Conservation (phyloP, 805 yeast genomes). For the Maudiozyma serrabonitensis region DNA sequence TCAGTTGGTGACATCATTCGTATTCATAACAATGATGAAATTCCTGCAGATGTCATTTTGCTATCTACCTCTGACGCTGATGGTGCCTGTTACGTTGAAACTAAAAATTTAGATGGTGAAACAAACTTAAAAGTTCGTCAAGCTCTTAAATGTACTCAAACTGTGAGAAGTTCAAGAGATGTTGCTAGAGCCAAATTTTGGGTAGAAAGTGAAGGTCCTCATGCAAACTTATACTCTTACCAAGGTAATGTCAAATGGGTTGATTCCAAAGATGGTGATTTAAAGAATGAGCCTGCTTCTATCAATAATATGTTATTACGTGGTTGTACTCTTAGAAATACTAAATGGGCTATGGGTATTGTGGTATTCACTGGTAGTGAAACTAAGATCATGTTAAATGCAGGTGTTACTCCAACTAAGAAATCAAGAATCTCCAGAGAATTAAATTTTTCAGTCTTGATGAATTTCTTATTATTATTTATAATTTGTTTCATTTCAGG, state of each 20-base stretch:
- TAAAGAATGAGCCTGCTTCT: constrained; percentile 50
- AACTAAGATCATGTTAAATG: constrained; percentile 71
- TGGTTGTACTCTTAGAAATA: constrained; percentile 71
- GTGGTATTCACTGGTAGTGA: constrained; percentile 72
- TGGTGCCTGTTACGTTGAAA: constrained; percentile 66
- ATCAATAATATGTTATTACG: constrained; percentile 61
- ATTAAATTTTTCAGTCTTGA: constrained; percentile 55
- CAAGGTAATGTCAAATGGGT: constrained; percentile 58
- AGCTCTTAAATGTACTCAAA: constrained; percentile 53
- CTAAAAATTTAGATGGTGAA: constrained; percentile 76
- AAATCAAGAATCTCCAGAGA: constrained; percentile 65
- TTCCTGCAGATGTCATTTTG: constrained; percentile 65
- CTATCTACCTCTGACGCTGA: constrained; percentile 59
- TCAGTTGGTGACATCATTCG: constrained; percentile 66
- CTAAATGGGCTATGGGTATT: constrained; percentile 74
- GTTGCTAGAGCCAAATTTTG: constrained; percentile 45
- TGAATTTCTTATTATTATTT: constrained; percentile 58
- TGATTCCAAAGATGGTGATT: constrained; percentile 26
- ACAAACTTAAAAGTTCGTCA: constrained; percentile 70
- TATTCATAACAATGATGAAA: constrained; percentile 63
- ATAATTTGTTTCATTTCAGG: constrained; percentile 62
- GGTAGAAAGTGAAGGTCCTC: constrained; percentile 80
- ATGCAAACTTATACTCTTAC: constrained; percentile 64
- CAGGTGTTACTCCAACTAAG: constrained; percentile 73
- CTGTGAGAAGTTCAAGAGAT: constrained; percentile 40